Evolutionary conservation across 179 eudicot species (phyloP), one percentile per base, ranked within the genome.

Genomic region (Amaranthus tricolor): DNA sequence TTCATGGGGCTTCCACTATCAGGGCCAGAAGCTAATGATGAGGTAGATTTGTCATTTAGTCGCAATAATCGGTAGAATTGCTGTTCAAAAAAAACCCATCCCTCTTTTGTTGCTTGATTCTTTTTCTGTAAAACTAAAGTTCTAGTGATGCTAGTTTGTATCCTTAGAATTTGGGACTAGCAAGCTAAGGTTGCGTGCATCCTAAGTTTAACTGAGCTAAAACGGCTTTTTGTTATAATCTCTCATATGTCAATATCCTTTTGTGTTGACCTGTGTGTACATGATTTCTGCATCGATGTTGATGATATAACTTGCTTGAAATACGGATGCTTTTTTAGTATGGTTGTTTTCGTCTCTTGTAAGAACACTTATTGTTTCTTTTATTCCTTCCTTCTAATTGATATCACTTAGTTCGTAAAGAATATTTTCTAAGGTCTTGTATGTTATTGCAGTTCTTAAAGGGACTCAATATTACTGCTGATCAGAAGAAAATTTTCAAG

Each of bases 11-110:
- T 96, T 84, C 93, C 94, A 44, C 81, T 78, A 52, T 83, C 91
- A 64, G 98, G 89, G 49, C 89, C 88, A 79, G 98, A 93, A 83
- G 82, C 78, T 79, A 87, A 83, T 77, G 97, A 96, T 59, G 99
- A 91, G 96, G 99, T 93, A 75, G 13, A 51, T 58, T 58, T 74
- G 62, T 54, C 48, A 20, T 9, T 49, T 8, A 19, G 2, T 21
- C 71, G 24, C 52, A 57, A 50, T 14, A 68, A 21, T 4, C 8
- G 44, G 31, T 15, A 15, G 13, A 21, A 53, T 21, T 69, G 48
- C 61, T 53, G 72, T 43, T 52, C 44, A 11, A 44, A 5, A 48
- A 66, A 9, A 20, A 12, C 14, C 12, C 31, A 7, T 7, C 13
- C 16, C 5, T 55, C 48, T 15, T 47, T 31, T 69, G 44, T 48